Percentiles rank a stretch among this genome's conserved stretches.
These are phyloP conservation scores for Tulasnella sp. DNA, from an alignment of 768 basidiomycete genomes.

Conservation along the genomic window DNA sequence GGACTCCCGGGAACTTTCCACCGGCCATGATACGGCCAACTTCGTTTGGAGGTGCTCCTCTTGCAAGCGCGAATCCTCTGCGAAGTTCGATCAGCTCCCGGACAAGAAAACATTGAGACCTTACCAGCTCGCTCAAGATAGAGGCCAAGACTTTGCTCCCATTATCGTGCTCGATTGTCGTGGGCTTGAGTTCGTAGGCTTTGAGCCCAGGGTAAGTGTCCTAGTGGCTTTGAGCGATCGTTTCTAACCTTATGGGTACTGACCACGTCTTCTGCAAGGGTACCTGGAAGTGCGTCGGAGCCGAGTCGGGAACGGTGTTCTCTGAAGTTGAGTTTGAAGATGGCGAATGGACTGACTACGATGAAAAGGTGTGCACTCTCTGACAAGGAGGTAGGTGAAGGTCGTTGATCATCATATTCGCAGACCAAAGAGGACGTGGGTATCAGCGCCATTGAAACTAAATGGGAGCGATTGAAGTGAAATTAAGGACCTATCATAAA, in stretches of 20 bases:
- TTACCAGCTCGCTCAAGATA: constrained; percentile 32
- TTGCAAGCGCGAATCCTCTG: constrained; percentile 76
- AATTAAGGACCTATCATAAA: constrained; percentile 34
- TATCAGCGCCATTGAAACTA: constrained; percentile 61
- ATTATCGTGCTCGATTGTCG: constrained; percentile 77
- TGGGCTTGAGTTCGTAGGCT: constrained; percentile 75
- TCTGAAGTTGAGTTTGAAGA: constrained; percentile 61
- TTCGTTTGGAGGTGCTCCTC: constrained; percentile 68
- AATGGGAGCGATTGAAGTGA: constrained; percentile 48
- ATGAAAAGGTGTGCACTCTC: constrained; percentile 65
- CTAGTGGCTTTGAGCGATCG: neutral
- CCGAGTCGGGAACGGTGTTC: constrained; percentile 54
- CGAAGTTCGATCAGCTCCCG: constrained; percentile 61
- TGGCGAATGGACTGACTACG: constrained; percentile 82
- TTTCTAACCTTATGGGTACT: neutral
- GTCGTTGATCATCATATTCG: neutral
- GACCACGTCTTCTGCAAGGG: constrained; percentile 49
- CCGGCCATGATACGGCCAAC: constrained; percentile 62
- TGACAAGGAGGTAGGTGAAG: neutral
- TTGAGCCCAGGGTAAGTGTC: constrained; percentile 62
- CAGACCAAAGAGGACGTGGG: constrained; percentile 64
- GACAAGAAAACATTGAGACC: constrained; percentile 52
- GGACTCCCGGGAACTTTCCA: constrained; percentile 64
- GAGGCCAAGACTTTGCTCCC: constrained; percentile 57
- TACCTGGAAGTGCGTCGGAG: constrained; percentile 69